Evolutionary conservation across 2,329 filamentous ascomycete species (phyloP).

Genomic region (Xylaria sp.): DNA sequence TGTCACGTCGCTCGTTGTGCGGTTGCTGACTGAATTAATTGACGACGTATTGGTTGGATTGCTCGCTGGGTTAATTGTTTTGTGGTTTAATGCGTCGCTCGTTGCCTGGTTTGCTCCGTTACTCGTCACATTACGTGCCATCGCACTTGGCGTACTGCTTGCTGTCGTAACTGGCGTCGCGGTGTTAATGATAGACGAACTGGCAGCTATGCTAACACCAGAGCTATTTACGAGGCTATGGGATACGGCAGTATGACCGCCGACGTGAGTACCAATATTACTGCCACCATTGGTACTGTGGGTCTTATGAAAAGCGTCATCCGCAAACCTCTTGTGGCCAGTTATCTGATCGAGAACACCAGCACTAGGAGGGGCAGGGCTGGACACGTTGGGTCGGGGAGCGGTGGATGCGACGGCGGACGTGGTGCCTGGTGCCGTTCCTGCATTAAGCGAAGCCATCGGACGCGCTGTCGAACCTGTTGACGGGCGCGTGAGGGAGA

Average conservation of each 20-base stretch:
- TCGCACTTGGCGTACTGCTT: not conserved
- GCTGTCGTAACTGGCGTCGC: not conserved
- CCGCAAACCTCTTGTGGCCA: constrained; percentile 31
- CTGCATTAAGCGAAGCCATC: constrained; percentile 27
- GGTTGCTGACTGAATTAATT: constrained; percentile 1
- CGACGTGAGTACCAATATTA: not conserved
- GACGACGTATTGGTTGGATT: not conserved
- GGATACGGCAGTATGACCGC: not conserved
- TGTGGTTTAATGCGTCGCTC: not conserved
- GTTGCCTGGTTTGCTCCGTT: not conserved
- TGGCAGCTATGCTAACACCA: not conserved
- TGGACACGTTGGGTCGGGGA: constrained; percentile 31
- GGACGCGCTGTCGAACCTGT: constrained; percentile 34
- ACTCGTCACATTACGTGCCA: not conserved
- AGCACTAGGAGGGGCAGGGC: constrained; percentile 35
- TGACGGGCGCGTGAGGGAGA: constrained; percentile 34
- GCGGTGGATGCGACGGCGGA: constrained; percentile 16
- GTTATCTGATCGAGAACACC: constrained; percentile 39
- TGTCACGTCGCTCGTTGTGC: not conserved
- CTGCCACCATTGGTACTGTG: constrained; percentile 5
- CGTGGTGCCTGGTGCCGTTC: not conserved
- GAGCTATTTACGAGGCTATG: not conserved
- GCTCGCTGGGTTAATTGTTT: not conserved
- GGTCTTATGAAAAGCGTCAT: constrained; percentile 23
- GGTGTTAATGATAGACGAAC: not conserved